Evolutionary conservation across 768 basidiomycete species (phyloP), one percentile per base, ranked within the genome.

Genomic region (Amanita pseudoporphyria): DNA sequence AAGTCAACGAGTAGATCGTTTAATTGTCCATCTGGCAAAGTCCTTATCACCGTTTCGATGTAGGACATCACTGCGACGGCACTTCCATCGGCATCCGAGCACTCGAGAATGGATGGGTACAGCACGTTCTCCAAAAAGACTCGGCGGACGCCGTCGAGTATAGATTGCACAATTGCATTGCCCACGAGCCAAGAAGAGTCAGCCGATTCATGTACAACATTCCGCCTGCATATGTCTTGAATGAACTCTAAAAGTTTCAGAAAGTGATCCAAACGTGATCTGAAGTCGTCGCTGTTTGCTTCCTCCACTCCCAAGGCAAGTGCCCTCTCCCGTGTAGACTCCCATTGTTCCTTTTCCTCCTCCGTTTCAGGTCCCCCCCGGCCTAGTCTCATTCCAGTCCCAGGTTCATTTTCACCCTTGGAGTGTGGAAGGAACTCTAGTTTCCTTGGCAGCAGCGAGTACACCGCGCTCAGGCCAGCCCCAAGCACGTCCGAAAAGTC

Each of bases 401-500:
- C 67, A 24, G 67, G 57, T 13, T 63, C 58, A 16, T 66, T 63
- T 21, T 72, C 71, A 32, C 72, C 57, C 3, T 65, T 59, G 6
- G 64, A 57, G 2, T 71, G 70, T 5, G 76, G 67, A 45, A 71
- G 73, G 52, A 96, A 79, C 45, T 79, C 81, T 36, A 98, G 73
- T 65, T 96, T 96, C 16, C 82, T 80, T 0, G 95, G 95, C 9
- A 98, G 71, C 2, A 92, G 67, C 2, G 92, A 96, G 60, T 95
- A 97, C 1, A 95, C 87, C 0, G 95, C 95, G 3, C 91, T 85
- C 9, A 98, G 64, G 13, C 93, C 92, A 3, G 95, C 95, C 14
- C 84, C 91, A 40, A 98, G 78, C 9, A 98, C 95, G 55, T 97
- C 93, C n/a, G 92, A 90, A 63, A 96, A 95, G 65, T 97, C 95